Evolutionary conservation across 176 grass and related monocot species (phyloP).

Genomic region (Hsuehochloa calcarea): DNA sequence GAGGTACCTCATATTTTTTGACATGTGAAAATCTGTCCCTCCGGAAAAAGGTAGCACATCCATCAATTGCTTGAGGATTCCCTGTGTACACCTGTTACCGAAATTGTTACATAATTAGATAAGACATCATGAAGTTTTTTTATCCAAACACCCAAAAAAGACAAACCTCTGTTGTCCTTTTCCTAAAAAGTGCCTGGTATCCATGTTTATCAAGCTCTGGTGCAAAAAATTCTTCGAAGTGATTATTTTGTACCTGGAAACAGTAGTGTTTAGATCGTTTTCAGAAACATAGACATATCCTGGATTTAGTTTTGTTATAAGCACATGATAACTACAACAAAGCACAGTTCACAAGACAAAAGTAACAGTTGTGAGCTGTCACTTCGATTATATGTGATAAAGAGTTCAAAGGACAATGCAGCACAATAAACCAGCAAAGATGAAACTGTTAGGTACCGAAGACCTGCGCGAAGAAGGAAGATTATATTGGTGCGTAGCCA

Average conservation of each 20-base stretch:
- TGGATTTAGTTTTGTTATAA: not conserved
- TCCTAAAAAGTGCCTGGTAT: constrained; percentile 88
- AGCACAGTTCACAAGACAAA: not conserved
- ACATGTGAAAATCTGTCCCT: constrained; percentile 85
- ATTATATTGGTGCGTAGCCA: no score
- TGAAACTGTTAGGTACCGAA: not conserved
- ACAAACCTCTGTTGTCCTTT: constrained; percentile 73
- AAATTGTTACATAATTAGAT: not conserved
- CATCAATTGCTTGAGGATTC: constrained; percentile 63
- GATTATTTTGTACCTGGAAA: constrained; percentile 82
- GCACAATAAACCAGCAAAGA: not conserved
- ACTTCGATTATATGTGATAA: not conserved
- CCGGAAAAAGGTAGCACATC: constrained; percentile 92
- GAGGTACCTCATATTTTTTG: constrained; percentile 86
- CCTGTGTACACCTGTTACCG: constrained; percentile 57
- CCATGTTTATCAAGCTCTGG: constrained; percentile 92
- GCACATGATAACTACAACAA: not conserved
- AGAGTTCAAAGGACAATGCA: not conserved
- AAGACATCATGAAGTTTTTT: not conserved
- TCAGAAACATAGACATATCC: not conserved
- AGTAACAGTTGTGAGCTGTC: not conserved
- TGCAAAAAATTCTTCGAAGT: constrained; percentile 83
- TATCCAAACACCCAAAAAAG: not conserved
- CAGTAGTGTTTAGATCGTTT: constrained; percentile 22
- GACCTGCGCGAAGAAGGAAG: no score